Evolutionary conservation across 352 stramenopile genomes (phyloP).

Genomic region (Bremia lactucae): DNA sequence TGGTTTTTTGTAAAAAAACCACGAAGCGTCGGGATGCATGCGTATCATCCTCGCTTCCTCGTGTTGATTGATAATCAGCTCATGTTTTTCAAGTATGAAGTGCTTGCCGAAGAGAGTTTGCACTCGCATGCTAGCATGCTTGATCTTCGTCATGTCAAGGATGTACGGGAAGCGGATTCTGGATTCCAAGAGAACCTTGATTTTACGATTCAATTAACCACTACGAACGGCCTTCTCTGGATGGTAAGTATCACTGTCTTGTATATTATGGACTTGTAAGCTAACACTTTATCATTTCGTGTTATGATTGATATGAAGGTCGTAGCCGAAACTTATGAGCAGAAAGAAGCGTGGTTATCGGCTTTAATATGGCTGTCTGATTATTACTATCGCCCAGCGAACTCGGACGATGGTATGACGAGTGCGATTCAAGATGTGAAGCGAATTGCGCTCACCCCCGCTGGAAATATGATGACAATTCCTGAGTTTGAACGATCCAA

Average conservation of each 20-base stretch:
- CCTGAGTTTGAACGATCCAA: constrained; percentile 31
- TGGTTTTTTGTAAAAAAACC: constrained; percentile 84
- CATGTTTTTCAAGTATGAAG: constrained; percentile 83
- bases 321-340: constrained; percentile 62
- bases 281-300: constrained; percentile 1
- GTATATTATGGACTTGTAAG: not conserved
- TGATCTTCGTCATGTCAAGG: constrained; percentile 66
- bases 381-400: constrained; percentile 54
- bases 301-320: constrained; percentile 32
- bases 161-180: constrained; percentile 71
- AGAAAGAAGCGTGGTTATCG: constrained; percentile 84
- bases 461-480: constrained; percentile 38
- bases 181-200: constrained; percentile 76
- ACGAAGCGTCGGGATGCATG: constrained; percentile 43
- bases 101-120: constrained; percentile 55
- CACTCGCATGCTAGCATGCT: constrained; percentile 58
- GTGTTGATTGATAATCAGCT: constrained; percentile 70
- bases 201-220: constrained; percentile 79
- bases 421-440: constrained; percentile 22
- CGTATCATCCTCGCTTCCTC: constrained; percentile 78
- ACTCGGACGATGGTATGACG: constrained; percentile 16
- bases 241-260: constrained; percentile 39
- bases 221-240: constrained; percentile 56
- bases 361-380: constrained; percentile 78
- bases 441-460: constrained; percentile 31